These are phyloP conservation scores for Neopestalotiopsis clavispora DNA, from an alignment of 2,329 filamentous ascomycete species.

Conservation along the genomic window DNA sequence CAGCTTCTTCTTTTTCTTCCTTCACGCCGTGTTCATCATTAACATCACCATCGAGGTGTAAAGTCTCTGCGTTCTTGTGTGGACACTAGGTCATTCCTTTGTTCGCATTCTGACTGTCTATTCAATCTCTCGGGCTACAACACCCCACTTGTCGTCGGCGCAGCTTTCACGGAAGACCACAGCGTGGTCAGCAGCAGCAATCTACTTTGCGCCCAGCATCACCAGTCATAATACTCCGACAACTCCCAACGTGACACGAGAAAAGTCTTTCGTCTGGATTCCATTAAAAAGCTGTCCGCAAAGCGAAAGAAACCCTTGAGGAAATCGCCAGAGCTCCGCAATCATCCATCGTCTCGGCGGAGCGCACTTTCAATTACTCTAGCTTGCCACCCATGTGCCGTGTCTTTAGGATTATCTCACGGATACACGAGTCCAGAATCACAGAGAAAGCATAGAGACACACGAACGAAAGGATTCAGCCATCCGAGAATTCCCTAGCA, in stretches of 20 bases:
- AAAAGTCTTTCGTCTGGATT: not conserved
- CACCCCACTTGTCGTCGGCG: too few species aligned
- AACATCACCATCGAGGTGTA: too few species aligned
- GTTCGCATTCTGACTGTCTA: too few species aligned
- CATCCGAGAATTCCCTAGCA: not conserved
- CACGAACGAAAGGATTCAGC: not conserved
- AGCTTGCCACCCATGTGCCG: conserved; percentile 5
- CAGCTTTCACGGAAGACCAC: too few species aligned
- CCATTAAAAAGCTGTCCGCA: not conserved
- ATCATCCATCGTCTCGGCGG: not conserved
- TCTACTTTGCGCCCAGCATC: not conserved
- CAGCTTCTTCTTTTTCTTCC: not conserved
- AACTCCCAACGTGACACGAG: not conserved
- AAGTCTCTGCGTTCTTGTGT: too few species aligned
- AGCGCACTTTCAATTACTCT: not conserved
- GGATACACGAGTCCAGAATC: not conserved
- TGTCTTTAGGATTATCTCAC: not conserved
- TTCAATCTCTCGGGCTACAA: too few species aligned
- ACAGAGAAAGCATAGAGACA: not conserved
- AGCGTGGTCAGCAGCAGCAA: too few species aligned
- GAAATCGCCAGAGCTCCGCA: not conserved
- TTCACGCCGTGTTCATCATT: not conserved
- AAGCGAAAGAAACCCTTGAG: not conserved
- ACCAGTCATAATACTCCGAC: not conserved
- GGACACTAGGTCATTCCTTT: too few species aligned